Evolutionary conservation across 2,329 filamentous ascomycete genomes (phyloP).

Genomic region (Alternaria novae-zelandiae): DNA sequence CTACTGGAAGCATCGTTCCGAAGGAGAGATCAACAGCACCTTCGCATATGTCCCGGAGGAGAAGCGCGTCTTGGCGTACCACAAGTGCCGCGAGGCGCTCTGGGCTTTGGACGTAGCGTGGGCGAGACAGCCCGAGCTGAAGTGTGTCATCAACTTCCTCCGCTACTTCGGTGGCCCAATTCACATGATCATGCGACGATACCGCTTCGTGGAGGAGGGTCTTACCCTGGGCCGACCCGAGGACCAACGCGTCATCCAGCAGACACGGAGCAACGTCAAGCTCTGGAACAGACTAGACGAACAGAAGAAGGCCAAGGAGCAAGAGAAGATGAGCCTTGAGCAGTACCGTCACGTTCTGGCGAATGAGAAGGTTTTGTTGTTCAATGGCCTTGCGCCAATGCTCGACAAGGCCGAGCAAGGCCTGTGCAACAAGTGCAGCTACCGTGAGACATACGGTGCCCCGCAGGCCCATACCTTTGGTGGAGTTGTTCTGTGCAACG

Average conservation of each 20-base stretch:
- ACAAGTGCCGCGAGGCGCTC: conserved; percentile 4
- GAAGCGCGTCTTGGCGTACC: conserved; percentile 25
- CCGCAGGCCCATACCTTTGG: conserved; percentile 1
- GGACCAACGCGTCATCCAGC: not conserved
- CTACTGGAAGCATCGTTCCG: conserved; percentile 45
- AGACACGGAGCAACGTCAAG: conserved; percentile 1
- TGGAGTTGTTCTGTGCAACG: not conserved
- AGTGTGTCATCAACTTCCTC: conserved; percentile 10
- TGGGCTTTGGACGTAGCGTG: conserved; percentile 6
- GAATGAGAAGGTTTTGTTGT: not conserved
- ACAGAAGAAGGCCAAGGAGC: not conserved
- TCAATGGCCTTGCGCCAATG: not conserved
- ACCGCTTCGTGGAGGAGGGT: conserved; percentile 10
- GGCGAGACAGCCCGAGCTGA: not conserved
- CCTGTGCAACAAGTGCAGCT: not conserved
- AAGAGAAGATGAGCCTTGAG: not conserved
- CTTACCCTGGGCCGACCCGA: not conserved
- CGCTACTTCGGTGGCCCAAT: conserved; percentile 8
- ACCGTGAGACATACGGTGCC: not conserved
- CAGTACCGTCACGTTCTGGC: not conserved
- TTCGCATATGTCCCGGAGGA: conserved; percentile 37
- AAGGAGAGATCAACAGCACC: conserved; percentile 46
- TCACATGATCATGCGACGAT: conserved; percentile 9
- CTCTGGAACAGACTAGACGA: conserved; percentile 1
- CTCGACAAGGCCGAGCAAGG: not conserved